phyloP scores from a whole-genome alignment of 208 protist species.

The Strigomonas culicis region DNA sequence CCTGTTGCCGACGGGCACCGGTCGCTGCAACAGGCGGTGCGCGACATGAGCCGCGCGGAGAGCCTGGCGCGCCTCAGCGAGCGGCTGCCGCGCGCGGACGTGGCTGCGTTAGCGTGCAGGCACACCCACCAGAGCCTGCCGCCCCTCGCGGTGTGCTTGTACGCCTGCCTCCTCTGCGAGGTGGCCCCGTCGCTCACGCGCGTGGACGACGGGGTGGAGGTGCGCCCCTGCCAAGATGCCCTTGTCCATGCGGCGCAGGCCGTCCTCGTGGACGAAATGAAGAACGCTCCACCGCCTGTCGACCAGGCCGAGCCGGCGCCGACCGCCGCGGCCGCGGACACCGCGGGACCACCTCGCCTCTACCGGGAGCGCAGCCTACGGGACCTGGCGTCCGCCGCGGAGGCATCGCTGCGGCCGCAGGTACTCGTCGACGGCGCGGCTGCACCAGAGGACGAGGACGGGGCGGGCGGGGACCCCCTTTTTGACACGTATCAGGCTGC shows the following conservation, averaged over 20 bases:
- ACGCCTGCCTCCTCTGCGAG: constrained; percentile 29
- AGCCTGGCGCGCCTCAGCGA: neutral
- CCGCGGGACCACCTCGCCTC: neutral
- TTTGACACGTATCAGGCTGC: no score
- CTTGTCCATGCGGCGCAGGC: neutral
- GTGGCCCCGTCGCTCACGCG: constrained; percentile 29
- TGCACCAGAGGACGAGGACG: neutral
- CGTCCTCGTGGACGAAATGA: constrained; percentile 2
- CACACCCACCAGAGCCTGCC: neutral
- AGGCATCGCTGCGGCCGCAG: neutral
- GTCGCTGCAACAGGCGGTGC: neutral
- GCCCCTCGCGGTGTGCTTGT: neutral
- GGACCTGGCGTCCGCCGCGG: neutral
- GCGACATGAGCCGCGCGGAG: neutral
- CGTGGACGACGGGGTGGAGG: constrained; percentile 22
- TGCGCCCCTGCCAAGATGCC: neutral
- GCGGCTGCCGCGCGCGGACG: neutral
- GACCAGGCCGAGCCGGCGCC: neutral
- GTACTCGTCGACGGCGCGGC: neutral
- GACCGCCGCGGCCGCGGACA: neutral
- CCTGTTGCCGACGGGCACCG: neutral
- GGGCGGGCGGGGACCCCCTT: neutral
- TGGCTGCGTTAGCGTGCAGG: neutral
- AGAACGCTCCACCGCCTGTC: neutral
- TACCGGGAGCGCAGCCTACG: neutral